Evolutionary conservation across 805 yeast genomes (phyloP).

Genomic region (Sungouiella thailandica): DNA sequence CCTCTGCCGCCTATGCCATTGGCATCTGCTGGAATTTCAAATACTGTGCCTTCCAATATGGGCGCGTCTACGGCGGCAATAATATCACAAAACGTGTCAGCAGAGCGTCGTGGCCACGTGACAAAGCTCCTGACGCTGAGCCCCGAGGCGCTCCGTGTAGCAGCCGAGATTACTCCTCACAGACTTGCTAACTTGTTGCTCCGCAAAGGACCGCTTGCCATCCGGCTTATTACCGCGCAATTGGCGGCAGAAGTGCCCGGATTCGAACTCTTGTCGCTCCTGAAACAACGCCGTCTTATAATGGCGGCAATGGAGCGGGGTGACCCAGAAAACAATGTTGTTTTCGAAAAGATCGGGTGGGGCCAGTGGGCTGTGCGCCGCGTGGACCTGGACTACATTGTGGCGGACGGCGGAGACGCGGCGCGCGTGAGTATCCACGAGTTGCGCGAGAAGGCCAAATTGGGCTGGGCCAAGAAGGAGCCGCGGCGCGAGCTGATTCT

Average conservation of each 20-base stretch:
- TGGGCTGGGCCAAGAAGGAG: slow-evolving; percentile 38
- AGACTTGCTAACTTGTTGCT: slow-evolving; percentile 65
- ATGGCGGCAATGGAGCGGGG: slow-evolving; percentile 84
- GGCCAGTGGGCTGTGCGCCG: slow-evolving; percentile 90
- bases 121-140: slow-evolving; percentile 61
- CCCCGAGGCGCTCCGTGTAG: slow-evolving; percentile 85
- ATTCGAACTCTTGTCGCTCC: slow-evolving; percentile 72
- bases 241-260: slow-evolving; percentile 70
- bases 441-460: slow-evolving; percentile 29
- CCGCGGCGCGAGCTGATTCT: slow-evolving; percentile 50
- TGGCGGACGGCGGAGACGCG: slow-evolving; percentile 28
- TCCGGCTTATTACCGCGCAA: slow-evolving; percentile 81
- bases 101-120: too few relatives aligned
- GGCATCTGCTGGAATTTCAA: too few relatives aligned
- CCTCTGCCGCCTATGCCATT: too few relatives aligned
- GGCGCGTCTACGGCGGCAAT: too few relatives aligned
- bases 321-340: slow-evolving; percentile 53
- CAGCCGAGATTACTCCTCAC: slow-evolving; percentile 76
- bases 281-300: slow-evolving; percentile 85
- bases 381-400: slow-evolving; percentile 40
- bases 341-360: slow-evolving; percentile 95
- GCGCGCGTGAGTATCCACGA: slow-evolving; percentile 27
- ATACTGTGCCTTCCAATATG: too few relatives aligned
- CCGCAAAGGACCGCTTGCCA: slow-evolving; percentile 82
- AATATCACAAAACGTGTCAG: too few relatives aligned